Conservation (phyloP, 2,329 filamentous ascomycete genomes). For the Fusarium irregulare region DNA sequence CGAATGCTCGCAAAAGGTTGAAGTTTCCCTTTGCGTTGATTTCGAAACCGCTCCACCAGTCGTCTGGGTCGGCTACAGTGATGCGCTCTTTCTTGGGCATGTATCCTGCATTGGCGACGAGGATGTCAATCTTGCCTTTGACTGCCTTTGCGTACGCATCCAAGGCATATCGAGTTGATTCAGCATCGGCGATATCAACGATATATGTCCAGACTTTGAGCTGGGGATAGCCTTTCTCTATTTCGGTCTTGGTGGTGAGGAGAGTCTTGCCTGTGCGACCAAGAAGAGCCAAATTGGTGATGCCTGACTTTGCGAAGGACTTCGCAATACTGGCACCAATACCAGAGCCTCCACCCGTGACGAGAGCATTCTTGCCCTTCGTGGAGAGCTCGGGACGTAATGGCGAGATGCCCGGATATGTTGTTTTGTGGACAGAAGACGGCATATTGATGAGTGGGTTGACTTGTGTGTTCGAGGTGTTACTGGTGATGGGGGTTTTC, state of each 20-base stretch:
- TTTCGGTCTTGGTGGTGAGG: constrained; percentile 43
- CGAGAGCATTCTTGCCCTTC: constrained; percentile 64
- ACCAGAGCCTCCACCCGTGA: constrained; percentile 72
- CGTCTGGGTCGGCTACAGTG: constrained; percentile 30
- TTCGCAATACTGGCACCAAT: constrained; percentile 72
- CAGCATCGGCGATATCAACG: constrained; percentile 48
- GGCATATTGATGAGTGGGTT: constrained; percentile 11
- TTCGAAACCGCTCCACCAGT: constrained; percentile 47
- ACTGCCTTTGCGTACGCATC: constrained; percentile 32
- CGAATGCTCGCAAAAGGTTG: constrained; percentile 46
- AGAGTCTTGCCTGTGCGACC: constrained; percentile 53
- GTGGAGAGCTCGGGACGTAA: constrained; percentile 51
- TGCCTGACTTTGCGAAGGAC: constrained; percentile 60
- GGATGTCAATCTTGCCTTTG: constrained; percentile 52
- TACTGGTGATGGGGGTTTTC: too few relatives aligned
- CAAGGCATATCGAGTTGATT: constrained; percentile 26
- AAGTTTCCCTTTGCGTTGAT: constrained; percentile 48
- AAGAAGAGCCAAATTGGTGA: constrained; percentile 54
- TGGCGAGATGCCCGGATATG: constrained; percentile 51
- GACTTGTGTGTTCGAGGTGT: too few relatives aligned
- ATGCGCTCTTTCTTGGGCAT: constrained; percentile 31
- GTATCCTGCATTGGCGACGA: constrained; percentile 50
- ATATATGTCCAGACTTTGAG: constrained; percentile 57
- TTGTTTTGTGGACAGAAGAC: constrained; percentile 29
- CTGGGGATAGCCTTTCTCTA: constrained; percentile 63